These are phyloP conservation scores for Alternaria ventricosa DNA, from an alignment of 2,329 filamentous ascomycete species.

Conservation along the genomic window DNA sequence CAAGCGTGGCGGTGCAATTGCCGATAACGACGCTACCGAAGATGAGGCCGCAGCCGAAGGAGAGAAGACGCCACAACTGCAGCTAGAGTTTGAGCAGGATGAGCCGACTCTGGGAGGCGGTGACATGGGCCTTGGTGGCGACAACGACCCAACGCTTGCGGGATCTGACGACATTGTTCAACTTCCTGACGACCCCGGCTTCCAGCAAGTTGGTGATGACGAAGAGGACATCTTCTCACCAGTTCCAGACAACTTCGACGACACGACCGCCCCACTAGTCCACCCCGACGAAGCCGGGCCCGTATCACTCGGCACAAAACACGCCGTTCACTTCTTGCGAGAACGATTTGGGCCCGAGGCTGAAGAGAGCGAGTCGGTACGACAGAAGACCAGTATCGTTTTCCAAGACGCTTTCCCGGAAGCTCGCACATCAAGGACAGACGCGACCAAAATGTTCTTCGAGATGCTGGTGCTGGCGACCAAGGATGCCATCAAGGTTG, in stretches of 20 bases:
- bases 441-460: conserved; percentile 99
- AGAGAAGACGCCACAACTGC: conserved; percentile 73
- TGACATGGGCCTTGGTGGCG: conserved; percentile 53
- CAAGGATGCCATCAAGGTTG: conserved; percentile 97
- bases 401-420: conserved; percentile 94
- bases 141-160: conserved; percentile 37
- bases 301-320: conserved; percentile 89
- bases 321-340: conserved; percentile 91
- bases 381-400: conserved; percentile 77
- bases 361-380: conserved; percentile 69
- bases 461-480: conserved; percentile 94
- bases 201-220: conserved; percentile 38
- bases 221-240: conserved; percentile 49
- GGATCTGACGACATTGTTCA: conserved; percentile 36
- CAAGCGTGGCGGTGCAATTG: conserved; percentile 88
- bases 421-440: conserved; percentile 77
- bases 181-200: conserved; percentile 34
- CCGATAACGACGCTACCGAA: conserved; percentile 75
- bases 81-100: conserved; percentile 63
- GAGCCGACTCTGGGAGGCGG: conserved; percentile 55
- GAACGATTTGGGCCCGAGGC: conserved; percentile 82
- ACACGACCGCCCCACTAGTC: conserved; percentile 75
- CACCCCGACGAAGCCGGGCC: conserved; percentile 85
- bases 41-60: conserved; percentile 58
- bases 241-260: conserved; percentile 70